Base-by-base conservation (phyloP, 2,329 filamentous ascomycete genomes). In the Penicillium polonicum region DNA sequence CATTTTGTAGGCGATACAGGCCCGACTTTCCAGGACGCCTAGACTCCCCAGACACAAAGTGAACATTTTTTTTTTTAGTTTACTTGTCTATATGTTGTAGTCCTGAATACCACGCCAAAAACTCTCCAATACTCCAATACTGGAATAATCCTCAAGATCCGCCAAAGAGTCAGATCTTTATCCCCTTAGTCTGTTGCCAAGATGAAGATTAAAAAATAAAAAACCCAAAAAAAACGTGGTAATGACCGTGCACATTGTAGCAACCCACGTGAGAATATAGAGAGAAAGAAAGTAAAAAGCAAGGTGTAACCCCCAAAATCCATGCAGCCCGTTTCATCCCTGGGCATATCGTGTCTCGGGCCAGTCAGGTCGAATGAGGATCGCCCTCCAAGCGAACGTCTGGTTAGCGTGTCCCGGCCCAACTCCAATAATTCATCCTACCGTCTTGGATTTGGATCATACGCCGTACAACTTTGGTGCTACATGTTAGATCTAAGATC, bases 151-250 rank as follows among this genome's bases (percentile, higher is more conserved):
- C 50, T 36, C 17, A 45, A 10, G 52, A 50, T 55, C 52, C 42
- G 31, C 44, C 52, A 39, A 49, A 55, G 56, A 60, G 65, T 67
- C 55, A 67, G 65, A 67, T 67, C 65, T 65, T 67, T 67, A 67
- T 63, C 65, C 64, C 50, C 57, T 60, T 67, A 67, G 65, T 63
- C 59, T 52, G 53, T 55, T 65, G 63, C 62, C 65, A 66, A 66
- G 62, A 49, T 49, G 44, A 39, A 29, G 36, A 21, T 15, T 33
- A 4, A 33, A 33, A 21, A 29, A 21, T 5, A 31, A 56, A 29
- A 19, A 4, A 27, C n/a, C n/a, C n/a, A 57, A 17, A 1, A 36
- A 56, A 48, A 52, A 57, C 52, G 55, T 57, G 55, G 49, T 42
- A 19, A 53, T 19, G 41, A 45, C 49, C 48, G 35, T 44, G 52